phyloP scores from a whole-genome alignment of 257 asterid species.

The Ligustrum vulgare region DNA sequence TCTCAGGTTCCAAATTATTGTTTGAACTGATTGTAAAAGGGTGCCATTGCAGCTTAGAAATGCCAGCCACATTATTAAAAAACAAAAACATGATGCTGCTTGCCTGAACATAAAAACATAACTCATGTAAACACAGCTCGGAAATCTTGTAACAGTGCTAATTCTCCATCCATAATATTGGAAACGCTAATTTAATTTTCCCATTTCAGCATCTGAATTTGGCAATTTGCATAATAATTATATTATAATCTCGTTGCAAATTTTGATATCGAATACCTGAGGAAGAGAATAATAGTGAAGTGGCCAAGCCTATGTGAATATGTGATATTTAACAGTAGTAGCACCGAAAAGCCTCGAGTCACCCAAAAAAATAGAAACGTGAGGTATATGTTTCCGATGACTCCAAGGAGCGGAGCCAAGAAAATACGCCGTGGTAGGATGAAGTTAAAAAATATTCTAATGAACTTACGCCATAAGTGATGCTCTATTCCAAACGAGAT shows the following conservation, averaged over 20 bases:
- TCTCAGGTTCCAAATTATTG: constrained; percentile 9
- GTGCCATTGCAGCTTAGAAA: constrained; percentile 16
- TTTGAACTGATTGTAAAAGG: constrained; percentile 4
- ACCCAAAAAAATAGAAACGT: constrained; percentile 81
- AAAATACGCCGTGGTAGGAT: too few relatives aligned
- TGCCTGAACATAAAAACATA: not conserved
- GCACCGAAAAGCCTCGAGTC: constrained; percentile 75
- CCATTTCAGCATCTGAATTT: constrained; percentile 74
- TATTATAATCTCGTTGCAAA: not conserved
- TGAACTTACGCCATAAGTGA: too few relatives aligned
- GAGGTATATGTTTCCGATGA: constrained; percentile 60
- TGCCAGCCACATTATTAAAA: not conserved
- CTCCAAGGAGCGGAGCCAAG: too few relatives aligned
- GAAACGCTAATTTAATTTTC: constrained; percentile 50
- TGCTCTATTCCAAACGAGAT: too few relatives aligned
- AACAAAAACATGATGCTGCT: constrained; percentile 14
- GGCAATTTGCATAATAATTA: not conserved
- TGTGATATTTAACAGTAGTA: constrained; percentile 73
- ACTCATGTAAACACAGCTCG: not conserved
- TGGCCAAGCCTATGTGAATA: constrained; percentile 95
- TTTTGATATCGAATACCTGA: not conserved
- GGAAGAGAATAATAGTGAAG: constrained; percentile 58
- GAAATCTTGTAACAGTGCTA: constrained; percentile 61
- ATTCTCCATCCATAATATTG: constrained; percentile 77
- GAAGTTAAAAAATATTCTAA: too few relatives aligned